Evolutionary conservation across 2,329 filamentous ascomycete species (phyloP), one percentile per base, ranked within the genome.

Genomic region (Aspergillus neoniger): DNA sequence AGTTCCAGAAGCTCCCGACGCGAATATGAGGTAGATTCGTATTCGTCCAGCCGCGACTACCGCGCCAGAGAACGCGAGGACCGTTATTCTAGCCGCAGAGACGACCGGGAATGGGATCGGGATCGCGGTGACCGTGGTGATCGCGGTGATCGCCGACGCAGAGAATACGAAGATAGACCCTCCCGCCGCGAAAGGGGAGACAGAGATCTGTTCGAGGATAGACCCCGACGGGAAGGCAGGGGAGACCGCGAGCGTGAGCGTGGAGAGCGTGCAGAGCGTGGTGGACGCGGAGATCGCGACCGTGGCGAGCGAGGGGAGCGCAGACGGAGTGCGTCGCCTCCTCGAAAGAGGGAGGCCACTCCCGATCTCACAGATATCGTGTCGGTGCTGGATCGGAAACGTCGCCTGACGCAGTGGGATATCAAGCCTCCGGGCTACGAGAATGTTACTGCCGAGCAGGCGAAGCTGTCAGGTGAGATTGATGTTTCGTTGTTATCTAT

Each of bases 371-470:
- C 93, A 62, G 88, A 96, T 71, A 82, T 96, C 61, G 82, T 90
- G n/a, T 86, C 92, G 4, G 83, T 99, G 61, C 81, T 92, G 65
- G 89, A 94, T 72, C 89, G 94, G 70, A 95, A 93, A 82, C 89
- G 96, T 69, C 90, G 95, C 61, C 82, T 99, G 82, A 98, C 93
- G 38, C 96, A 99, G 78, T 99, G 95, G 95, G 96, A 99, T 76
- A 97, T 99, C 77, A 99, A 99, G 80, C 95, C 95, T 5, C 91
- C 92, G 15, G 94, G 95, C 48, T 99, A 99, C 73, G 96, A 99
- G 74, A 96, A 95, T 77, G 94, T 99, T 66, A 97, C 95, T 2
- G 92, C 95, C 21, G 96, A 99, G 78, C 96, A 99, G 77, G 96
- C 95, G 54, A 99, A 99, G 82, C 85, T 99, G 48, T 99, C 96